A percentile compares a stretch with the other conserved stretches of the same genome.
phyloP scores from a whole-genome alignment of 139 green algal genomes.

The Picochlorum sp. region DNA sequence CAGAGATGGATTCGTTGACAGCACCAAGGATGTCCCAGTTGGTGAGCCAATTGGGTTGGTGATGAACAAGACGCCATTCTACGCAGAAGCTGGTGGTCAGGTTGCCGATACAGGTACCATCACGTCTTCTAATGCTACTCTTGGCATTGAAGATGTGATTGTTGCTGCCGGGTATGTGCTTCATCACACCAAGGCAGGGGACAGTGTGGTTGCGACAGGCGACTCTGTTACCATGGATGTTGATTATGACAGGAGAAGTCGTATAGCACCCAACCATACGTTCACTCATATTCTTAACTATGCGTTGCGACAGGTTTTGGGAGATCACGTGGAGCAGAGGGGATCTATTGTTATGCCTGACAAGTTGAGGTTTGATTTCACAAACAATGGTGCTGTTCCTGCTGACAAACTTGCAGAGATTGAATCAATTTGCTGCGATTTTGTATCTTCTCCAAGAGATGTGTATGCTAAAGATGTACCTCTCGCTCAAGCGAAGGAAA shows the following conservation, averaged over 20 bases:
- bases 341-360: constrained; percentile 88
- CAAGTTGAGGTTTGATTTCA: constrained; percentile 97
- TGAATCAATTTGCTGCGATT: constrained; percentile 56
- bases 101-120: constrained; percentile 69
- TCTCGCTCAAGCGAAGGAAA: constrained; percentile 67
- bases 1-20: constrained; percentile 66
- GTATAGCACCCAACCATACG: constrained; percentile 95
- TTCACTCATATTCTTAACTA: constrained; percentile 97
- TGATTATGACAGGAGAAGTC: constrained; percentile 68
- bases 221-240: constrained; percentile 56
- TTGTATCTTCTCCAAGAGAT: constrained; percentile 31
- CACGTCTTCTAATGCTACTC: constrained; percentile 4
- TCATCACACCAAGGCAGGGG: constrained; percentile 39
- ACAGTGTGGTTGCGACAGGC: constrained; percentile 46
- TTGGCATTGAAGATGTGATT: constrained; percentile 31
- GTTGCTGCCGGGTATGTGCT: constrained; percentile 93
- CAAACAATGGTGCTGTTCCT: constrained; percentile 62
- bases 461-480: constrained; percentile 79
- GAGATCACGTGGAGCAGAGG: constrained; percentile 93
- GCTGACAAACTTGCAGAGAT: constrained; percentile 30
- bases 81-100: constrained; percentile 87
- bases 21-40: constrained; percentile 22
- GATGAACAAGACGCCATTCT: constrained; percentile 82
- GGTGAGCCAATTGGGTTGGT: constrained; percentile 74
- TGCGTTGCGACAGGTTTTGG: constrained; percentile 72